Conservation (phyloP, 75 land plant species). For the Pinus tabuliformis region DNA sequence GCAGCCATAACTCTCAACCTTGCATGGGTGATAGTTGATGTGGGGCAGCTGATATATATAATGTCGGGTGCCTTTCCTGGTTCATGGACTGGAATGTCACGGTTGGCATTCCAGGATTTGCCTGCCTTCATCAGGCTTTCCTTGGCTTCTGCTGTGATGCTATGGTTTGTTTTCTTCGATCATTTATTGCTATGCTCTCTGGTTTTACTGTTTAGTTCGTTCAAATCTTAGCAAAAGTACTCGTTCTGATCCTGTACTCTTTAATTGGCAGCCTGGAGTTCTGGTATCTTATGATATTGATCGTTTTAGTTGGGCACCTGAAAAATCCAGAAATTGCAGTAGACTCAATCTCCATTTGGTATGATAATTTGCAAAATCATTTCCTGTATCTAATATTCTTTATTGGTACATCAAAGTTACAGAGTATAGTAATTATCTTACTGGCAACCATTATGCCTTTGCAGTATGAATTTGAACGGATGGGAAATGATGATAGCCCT, state of each 20-base stretch:
- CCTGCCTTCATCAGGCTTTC: conserved; percentile 11
- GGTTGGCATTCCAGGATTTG: conserved; percentile 18
- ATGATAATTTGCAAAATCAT: neutral
- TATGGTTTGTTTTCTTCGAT: conserved; percentile 11
- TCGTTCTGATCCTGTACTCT: neutral
- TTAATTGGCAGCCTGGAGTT: conserved; percentile 63
- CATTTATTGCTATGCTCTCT: neutral
- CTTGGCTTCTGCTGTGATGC: conserved; percentile 23
- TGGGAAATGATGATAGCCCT: conserved; percentile 43
- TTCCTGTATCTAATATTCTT: neutral
- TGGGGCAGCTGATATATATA: conserved; percentile 19
- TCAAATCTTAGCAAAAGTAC: neutral
- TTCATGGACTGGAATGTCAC: conserved; percentile 20
- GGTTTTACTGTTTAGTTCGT: too few species aligned
- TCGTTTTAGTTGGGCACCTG: conserved; percentile 66
- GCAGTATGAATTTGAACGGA: conserved; percentile 26
- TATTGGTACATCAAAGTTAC: neutral
- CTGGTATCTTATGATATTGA: conserved; percentile 67
- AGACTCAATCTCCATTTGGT: conserved; percentile 81
- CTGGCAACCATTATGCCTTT: neutral
- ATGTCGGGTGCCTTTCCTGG: conserved; percentile 2
- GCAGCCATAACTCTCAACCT: conserved; percentile 24
- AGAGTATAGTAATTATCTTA: neutral
- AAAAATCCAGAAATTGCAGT: conserved; percentile 68
- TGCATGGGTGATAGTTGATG: conserved; percentile 16